Percentiles rank a stretch among this genome's conserved stretches.
Evolutionary conservation across 176 grass and related monocot species (phyloP).

Genomic region (Aechmea fasciata): DNA sequence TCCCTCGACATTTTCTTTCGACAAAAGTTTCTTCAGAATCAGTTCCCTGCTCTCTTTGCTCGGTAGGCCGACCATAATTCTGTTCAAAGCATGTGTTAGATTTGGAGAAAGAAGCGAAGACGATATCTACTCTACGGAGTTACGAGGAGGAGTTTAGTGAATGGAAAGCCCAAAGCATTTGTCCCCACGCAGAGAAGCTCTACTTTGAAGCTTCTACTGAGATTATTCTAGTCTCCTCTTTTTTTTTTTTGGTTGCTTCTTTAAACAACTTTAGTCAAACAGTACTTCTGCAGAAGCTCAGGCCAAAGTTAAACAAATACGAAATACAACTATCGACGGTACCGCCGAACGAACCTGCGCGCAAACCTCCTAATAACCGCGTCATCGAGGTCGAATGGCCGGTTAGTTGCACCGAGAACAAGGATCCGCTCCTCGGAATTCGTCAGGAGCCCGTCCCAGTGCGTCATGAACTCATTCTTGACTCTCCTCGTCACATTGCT

Average conservation of each 20-base stretch:
- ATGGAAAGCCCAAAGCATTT: no score
- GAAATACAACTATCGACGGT: neutral
- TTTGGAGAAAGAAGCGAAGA: no score
- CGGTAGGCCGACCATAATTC: slow-evolving; percentile 92
- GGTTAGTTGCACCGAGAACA: slow-evolving; percentile 88
- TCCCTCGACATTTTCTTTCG: slow-evolving; percentile 80
- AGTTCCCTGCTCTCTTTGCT: slow-evolving; percentile 58
- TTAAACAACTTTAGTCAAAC: no score
- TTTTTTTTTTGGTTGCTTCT: no score
- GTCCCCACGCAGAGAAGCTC: no score
- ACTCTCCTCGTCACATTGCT: slow-evolving; percentile 93
- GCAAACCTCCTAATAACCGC: slow-evolving; percentile 88
- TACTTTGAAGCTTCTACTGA: no score
- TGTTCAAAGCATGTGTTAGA: slow-evolving; percentile 1
- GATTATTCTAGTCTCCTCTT: no score
- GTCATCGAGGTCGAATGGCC: slow-evolving; percentile 96
- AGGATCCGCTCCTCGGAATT: slow-evolving; percentile 79
- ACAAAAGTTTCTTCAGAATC: slow-evolving; percentile 78
- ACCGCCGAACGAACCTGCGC: neutral
- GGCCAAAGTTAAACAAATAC: no score
- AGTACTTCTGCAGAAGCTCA: no score
- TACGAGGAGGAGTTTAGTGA: no score
- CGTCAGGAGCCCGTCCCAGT: slow-evolving; percentile 75
- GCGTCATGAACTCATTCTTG: slow-evolving; percentile 93
- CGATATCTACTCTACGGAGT: no score